phyloP scores from a whole-genome alignment of 768 basidiomycete species.

The Boletus subparvulus region DNA sequence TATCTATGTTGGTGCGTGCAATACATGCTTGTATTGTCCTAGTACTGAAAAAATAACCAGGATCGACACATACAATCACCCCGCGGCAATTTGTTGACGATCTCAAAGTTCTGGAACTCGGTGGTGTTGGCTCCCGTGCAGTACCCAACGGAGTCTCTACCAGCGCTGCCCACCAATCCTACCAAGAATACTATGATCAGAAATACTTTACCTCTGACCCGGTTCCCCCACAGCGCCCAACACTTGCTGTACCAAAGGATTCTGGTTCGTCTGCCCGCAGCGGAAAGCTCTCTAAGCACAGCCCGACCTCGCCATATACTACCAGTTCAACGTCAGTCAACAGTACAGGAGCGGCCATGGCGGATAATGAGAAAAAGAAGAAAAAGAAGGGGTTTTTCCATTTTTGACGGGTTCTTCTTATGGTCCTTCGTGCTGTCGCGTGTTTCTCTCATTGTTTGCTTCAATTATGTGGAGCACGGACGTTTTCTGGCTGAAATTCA shows the following conservation, averaged over 20 bases:
- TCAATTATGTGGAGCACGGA: not conserved
- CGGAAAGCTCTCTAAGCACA: slow-evolving; percentile 32
- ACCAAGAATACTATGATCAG: slow-evolving; percentile 79
- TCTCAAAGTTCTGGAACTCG: slow-evolving; percentile 80
- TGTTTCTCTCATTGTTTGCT: not conserved
- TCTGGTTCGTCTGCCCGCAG: slow-evolving; percentile 14
- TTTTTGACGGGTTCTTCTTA: slow-evolving; percentile 40
- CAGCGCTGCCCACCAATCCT: slow-evolving; percentile 46
- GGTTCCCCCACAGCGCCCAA: slow-evolving; percentile 30
- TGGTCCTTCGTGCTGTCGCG: not conserved
- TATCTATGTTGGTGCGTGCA: slow-evolving; percentile 75
- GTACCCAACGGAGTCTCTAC: slow-evolving; percentile 68
- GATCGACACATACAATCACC: slow-evolving; percentile 85
- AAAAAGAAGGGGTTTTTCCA: slow-evolving; percentile 74
- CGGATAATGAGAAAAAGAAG: slow-evolving; percentile 65
- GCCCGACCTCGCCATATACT: slow-evolving; percentile 51
- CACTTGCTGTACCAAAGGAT: slow-evolving; percentile 29
- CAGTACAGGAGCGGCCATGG: slow-evolving; percentile 36
- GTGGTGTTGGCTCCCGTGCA: slow-evolving; percentile 78
- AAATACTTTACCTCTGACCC: slow-evolving; percentile 56
- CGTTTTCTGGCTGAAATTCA: not conserved
- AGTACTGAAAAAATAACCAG: slow-evolving; percentile 46
- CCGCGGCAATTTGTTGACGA: slow-evolving; percentile 86
- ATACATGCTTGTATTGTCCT: slow-evolving; percentile 38
- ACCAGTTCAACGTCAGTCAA: slow-evolving; percentile 50